phyloP scores from a whole-genome alignment of 2,329 filamentous ascomycete genomes.

The Phialophora tarda region DNA sequence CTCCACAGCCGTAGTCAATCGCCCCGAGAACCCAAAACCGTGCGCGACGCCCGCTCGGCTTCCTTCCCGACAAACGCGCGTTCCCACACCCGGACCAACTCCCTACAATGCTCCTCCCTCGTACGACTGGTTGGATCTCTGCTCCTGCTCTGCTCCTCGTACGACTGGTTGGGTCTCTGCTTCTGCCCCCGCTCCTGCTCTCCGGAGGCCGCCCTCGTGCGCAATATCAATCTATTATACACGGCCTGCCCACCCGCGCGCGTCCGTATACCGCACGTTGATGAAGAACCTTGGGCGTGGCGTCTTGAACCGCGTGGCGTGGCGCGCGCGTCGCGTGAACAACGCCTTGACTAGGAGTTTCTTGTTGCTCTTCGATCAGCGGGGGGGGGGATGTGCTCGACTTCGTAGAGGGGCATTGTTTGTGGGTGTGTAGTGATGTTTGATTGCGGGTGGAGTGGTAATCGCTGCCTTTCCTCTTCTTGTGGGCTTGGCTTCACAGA shows the following conservation, averaged over 20 bases:
- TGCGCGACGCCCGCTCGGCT: constrained; percentile 20
- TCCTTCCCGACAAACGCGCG: constrained; percentile 21
- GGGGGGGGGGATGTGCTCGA: constrained; percentile 27
- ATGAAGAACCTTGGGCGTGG: constrained; percentile 28
- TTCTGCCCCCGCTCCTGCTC: no score
- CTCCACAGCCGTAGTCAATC: constrained; percentile 32
- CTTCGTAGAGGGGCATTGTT: constrained; percentile 32
- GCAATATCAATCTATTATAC: constrained; percentile 31
- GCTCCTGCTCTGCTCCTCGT: constrained; percentile 34
- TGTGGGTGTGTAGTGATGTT: no score
- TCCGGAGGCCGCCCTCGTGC: constrained; percentile 14
- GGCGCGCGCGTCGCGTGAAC: constrained; percentile 24
- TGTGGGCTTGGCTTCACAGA: no score
- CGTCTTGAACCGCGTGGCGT: constrained; percentile 27
- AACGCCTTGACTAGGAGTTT: constrained; percentile 22
- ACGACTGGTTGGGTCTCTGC: constrained; percentile 26
- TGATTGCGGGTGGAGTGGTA: no score
- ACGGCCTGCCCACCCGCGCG: constrained; percentile 19
- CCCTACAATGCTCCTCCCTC: constrained; percentile 31
- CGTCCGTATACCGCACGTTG: constrained; percentile 32
- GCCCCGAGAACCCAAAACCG: constrained; percentile 30
- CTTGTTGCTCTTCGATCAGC: constrained; percentile 23
- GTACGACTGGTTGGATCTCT: constrained; percentile 28
- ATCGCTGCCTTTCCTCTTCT: no score
- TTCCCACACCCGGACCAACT: constrained; percentile 26